Percentiles rank a stretch among this genome's conserved stretches.
phyloP scores from a whole-genome alignment of 345 rosid species.

The Fremontodendron californicum region DNA sequence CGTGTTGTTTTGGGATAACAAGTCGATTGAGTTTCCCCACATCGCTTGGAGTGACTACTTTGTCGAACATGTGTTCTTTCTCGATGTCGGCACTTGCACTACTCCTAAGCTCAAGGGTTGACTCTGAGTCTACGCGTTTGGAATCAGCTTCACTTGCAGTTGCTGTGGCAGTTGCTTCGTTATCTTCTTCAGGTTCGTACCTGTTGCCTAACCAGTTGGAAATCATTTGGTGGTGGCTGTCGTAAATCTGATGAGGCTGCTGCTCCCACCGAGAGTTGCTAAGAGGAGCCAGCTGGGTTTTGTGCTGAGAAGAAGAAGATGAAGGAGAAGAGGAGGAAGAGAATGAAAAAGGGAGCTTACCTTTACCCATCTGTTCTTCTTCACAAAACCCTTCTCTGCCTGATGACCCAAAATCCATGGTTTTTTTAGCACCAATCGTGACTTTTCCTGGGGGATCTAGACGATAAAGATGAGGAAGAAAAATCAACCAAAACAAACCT shows the following conservation, averaged over 20 bases:
- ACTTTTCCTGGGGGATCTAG: conserved; percentile 2
- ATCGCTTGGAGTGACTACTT: conserved; percentile 63
- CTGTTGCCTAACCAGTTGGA: conserved; percentile 31
- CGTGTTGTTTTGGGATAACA: conserved; percentile 62
- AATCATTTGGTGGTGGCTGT: conserved; percentile 16
- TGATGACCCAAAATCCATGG: conserved; percentile 32
- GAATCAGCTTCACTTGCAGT: conserved; percentile 7
- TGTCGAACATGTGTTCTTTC: conserved; percentile 58
- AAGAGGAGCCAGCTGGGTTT: conserved; percentile 20
- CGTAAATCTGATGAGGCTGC: conserved; percentile 13
- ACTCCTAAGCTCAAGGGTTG: conserved; percentile 13
- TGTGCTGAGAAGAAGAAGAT: conserved; percentile 25
- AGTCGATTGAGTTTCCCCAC: conserved; percentile 65
- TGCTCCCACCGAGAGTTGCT: conserved; percentile 12
- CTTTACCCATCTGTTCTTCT: conserved; percentile 27
- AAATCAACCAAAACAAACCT: not conserved
- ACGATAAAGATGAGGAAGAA: not conserved
- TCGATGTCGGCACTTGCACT: conserved; percentile 20
- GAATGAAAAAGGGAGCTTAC: conserved; percentile 25
- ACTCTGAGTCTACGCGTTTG: conserved; percentile 20
- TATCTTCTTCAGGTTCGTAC: conserved; percentile 26
- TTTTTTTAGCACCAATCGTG: not conserved
- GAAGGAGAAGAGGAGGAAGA: conserved; percentile 33
- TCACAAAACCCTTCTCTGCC: conserved; percentile 18
- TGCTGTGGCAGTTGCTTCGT: conserved; percentile 1